phyloP scores from a whole-genome alignment of 116 monocot genomes.

The Thalassia testudinum region DNA sequence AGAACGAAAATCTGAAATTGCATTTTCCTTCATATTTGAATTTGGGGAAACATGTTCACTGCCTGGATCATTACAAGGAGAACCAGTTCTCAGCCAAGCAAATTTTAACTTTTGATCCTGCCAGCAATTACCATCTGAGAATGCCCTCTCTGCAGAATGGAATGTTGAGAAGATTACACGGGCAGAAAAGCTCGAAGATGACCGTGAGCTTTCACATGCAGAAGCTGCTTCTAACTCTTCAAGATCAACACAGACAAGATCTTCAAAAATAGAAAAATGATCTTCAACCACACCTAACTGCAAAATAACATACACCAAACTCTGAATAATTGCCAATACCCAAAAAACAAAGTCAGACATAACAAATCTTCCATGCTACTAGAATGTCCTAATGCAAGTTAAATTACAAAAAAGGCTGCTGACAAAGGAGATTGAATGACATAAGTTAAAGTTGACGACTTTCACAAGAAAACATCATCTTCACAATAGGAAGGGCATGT shows the following conservation, averaged over 20 bases:
- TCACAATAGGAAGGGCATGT: no score
- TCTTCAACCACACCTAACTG: conserved; percentile 56
- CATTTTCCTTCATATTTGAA: conserved; percentile 4
- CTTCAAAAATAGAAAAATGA: conserved; percentile 68
- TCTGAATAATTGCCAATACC: background rate
- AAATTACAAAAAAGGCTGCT: background rate
- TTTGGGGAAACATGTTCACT: conserved; percentile 11
- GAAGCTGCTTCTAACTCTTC: conserved; percentile 28
- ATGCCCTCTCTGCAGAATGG: conserved; percentile 71
- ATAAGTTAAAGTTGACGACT: no score
- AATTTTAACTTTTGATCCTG: conserved; percentile 69
- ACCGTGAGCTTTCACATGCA: conserved; percentile 12
- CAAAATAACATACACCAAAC: conserved; percentile 3
- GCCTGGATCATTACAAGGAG: conserved; percentile 6
- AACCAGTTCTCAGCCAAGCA: conserved; percentile 31
- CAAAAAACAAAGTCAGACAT: background rate
- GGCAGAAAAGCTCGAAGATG: conserved; percentile 18
- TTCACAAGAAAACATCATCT: no score
- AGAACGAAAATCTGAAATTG: conserved; percentile 6
- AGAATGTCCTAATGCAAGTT: background rate
- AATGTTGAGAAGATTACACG: conserved; percentile 42
- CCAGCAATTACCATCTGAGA: conserved; percentile 41
- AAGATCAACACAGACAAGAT: conserved; percentile 44
- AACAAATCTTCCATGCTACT: background rate
- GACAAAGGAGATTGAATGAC: background rate